Percentiles rank a stretch among this genome's conserved stretches.
These are phyloP conservation scores for Leishmania mexicana DNA, from an alignment of 208 protist species.

Conservation along the genomic window DNA sequence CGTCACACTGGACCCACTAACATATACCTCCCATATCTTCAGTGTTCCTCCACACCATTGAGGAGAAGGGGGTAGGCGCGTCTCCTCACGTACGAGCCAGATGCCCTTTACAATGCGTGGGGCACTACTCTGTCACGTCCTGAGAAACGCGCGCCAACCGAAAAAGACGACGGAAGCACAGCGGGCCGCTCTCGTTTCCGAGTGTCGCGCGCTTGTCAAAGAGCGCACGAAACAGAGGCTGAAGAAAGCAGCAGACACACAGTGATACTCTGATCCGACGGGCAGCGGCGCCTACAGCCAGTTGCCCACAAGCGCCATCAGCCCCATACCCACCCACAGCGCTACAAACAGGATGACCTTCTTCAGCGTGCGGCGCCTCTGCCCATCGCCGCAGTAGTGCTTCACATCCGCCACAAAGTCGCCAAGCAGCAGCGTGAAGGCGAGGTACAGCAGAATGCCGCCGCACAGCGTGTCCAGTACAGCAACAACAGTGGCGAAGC, in stretches of 20 bases:
- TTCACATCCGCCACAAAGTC: conserved; percentile 55
- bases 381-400: conserved; percentile 24
- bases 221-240: neutral
- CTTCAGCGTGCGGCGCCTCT: conserved; percentile 1
- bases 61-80: too few species aligned
- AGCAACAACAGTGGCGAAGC: conserved; percentile 43
- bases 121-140: too few species aligned
- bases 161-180: neutral
- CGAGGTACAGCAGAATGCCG: conserved; percentile 77
- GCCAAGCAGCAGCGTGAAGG: conserved; percentile 58
- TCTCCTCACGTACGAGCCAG: too few species aligned
- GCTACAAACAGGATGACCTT: conserved; percentile 33
- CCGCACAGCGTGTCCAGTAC: conserved; percentile 63
- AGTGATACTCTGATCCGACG: neutral
- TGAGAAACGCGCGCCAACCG: neutral
- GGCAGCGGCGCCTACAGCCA: conserved; percentile 30
- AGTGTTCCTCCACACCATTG: too few species aligned
- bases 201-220: neutral
- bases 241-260: neutral
- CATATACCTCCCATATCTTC: too few species aligned
- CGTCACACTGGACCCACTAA: too few species aligned
- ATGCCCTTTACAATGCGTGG: too few species aligned
- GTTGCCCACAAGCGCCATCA: conserved; percentile 56
- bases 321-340: conserved; percentile 45
- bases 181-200: neutral